Conservation (phyloP, 1,284 basidiomycete species). For the Filobasidium uniguttulatum region DNA sequence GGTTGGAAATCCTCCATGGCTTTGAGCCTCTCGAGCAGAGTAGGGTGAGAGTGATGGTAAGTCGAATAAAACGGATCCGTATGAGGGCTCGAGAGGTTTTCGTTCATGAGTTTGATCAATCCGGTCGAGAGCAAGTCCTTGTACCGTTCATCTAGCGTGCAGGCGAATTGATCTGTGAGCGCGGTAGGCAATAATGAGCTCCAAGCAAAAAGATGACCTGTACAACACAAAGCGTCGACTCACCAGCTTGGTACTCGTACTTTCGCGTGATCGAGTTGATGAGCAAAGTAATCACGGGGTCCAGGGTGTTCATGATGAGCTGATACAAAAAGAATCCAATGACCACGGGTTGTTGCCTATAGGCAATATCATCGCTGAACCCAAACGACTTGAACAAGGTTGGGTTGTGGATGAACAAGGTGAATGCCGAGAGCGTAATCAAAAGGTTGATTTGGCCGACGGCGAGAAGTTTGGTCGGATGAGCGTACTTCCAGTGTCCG, state of each 20-base stretch:
- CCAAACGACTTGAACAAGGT: conserved; percentile 75
- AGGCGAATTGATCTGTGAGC: conserved; percentile 31
- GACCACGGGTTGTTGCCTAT: conserved; percentile 55
- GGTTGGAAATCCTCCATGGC: conserved; percentile 40
- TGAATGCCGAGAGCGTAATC: conserved; percentile 73
- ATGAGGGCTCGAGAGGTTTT: conserved; percentile 82
- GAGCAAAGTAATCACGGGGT: conserved; percentile 57
- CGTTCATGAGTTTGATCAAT: conserved; percentile 67
- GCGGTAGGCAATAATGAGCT: background rate
- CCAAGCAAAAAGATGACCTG: background rate
- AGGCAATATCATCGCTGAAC: conserved; percentile 51
- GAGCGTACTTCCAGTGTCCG: conserved; percentile 83
- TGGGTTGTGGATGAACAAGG: conserved; percentile 76
- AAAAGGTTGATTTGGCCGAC: conserved; percentile 79
- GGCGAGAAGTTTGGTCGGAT: conserved; percentile 75
- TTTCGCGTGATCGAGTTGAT: conserved; percentile 68
- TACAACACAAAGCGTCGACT: conserved; percentile 41
- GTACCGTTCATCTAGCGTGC: conserved; percentile 20
- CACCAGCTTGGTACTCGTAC: conserved; percentile 83
- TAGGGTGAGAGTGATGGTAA: conserved; percentile 86
- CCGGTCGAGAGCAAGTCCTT: conserved; percentile 58
- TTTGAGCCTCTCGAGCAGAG: conserved; percentile 67
- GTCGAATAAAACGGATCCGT: conserved; percentile 86
- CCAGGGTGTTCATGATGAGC: conserved; percentile 71
- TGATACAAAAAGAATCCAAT: conserved; percentile 78